Percentiles rank a stretch among this genome's conserved stretches.
These are phyloP conservation scores for Mollisiaceae sp. DNA, from an alignment of 2,329 filamentous ascomycete genomes.

Conservation along the genomic window DNA sequence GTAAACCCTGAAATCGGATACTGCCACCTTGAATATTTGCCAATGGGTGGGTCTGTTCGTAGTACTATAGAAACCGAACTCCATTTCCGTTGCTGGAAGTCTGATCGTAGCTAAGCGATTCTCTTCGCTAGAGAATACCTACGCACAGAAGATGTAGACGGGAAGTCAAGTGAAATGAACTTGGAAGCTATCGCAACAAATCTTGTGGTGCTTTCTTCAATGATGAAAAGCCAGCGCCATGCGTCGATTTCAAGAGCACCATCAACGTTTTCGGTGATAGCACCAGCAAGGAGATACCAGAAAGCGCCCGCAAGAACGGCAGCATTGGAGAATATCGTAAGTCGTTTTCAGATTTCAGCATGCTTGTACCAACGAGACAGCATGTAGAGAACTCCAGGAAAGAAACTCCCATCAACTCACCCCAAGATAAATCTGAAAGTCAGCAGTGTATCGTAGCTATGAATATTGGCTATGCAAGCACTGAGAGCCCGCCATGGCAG, in stretches of 20 bases:
- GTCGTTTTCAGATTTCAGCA: conserved; percentile 57
- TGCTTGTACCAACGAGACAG: conserved; percentile 63
- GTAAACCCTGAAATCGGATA: conserved; percentile 54
- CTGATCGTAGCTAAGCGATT: conserved; percentile 49
- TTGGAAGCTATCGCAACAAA: conserved; percentile 33
- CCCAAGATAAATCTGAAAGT: conserved; percentile 54
- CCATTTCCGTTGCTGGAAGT: conserved; percentile 50
- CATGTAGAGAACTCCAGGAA: conserved; percentile 56
- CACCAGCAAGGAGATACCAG: conserved; percentile 52
- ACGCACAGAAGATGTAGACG: conserved; percentile 10
- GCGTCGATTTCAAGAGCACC: conserved; percentile 52
- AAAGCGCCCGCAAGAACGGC: conserved; percentile 59
- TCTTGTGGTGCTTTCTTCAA: conserved; percentile 51
- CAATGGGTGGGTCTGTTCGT: conserved; percentile 38
- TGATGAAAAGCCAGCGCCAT: conserved; percentile 60
- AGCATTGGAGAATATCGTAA: conserved; percentile 62
- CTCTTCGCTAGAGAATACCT: conserved; percentile 39
- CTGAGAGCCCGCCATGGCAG: conserved; percentile 56
- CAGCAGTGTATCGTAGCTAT: conserved; percentile 54
- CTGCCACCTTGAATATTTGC: conserved; percentile 47
- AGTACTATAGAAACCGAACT: conserved; percentile 34
- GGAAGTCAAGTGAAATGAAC: conserved; percentile 25
- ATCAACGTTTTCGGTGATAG: conserved; percentile 48
- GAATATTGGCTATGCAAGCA: conserved; percentile 55
- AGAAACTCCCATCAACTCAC: conserved; percentile 57